Evolutionary conservation across 768 basidiomycete species (phyloP), one percentile per base, ranked within the genome.

Genomic region (Russula griseocarnosa): DNA sequence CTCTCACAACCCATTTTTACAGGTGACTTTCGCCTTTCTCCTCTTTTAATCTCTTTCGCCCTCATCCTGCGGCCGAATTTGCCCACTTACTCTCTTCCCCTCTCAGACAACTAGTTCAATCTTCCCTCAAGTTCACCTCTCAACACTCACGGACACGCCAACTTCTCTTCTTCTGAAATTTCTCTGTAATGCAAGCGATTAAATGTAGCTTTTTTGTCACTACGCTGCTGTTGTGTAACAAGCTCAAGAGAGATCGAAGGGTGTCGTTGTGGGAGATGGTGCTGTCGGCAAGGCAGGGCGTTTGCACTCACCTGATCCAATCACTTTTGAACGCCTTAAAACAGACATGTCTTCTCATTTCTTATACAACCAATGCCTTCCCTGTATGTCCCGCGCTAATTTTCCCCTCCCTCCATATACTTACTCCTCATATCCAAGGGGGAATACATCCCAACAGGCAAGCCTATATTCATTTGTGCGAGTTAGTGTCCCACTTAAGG

Each of bases 261-360:
- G 94, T 82, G 94, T 98, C 77, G 94, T 98, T 73, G 94, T 98
- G 58, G 94, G 94, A 73, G 95, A 98, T 81, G 95, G 95, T 85
- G 95, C 95, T 63, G 95, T 97, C 70, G 95, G 95, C 75, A 98
- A 97, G 90, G 94, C 87, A 70, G 72, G 84, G 76, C 65, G 28
- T 51, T 59, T 54, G 50, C 55, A 44, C 52, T 55, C 26, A 49
- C 24, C 34, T 22, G 30, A 44, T 61, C 30, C 28, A 49, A 3
- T 65, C 24, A 62, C 69, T 66, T 73, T 73, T 69, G 68, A 68
- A 62, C 34, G 32, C 46, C 58, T 59, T n/a, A 62, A 62, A 55
- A 32, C 72, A 98, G 97, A 98, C 97, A 60, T 99, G 97, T 77
- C 86, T 99, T 65, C 84, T 99, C 72, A 99, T 99, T 74, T 98